Evolutionary conservation across 768 basidiomycete genomes (phyloP).

Genomic region (Boletus tomentosulus): DNA sequence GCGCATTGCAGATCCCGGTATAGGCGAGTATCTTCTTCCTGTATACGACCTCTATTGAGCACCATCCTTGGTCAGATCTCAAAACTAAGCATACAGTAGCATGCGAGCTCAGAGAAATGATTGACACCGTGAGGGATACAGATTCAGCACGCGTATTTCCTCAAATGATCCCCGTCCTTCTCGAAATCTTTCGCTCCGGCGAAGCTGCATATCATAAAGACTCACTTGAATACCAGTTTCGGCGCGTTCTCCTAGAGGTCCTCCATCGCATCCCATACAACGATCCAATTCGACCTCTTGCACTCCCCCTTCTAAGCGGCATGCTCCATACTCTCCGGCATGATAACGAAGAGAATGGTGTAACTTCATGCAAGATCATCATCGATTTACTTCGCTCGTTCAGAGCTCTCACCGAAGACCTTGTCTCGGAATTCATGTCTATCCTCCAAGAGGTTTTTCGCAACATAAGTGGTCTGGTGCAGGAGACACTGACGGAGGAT

Average conservation of each 20-base stretch:
- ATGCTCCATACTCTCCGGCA: conserved; percentile 79
- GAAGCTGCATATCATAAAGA: conserved; percentile 66
- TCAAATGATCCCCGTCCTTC: conserved; percentile 67
- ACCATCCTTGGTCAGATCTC: conserved; percentile 46
- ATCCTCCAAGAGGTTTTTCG: conserved; percentile 75
- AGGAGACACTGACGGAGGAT: conserved; percentile 68
- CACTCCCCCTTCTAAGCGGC: conserved; percentile 64
- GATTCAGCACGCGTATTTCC: conserved; percentile 69
- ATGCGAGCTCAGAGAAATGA: conserved; percentile 73
- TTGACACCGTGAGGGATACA: conserved; percentile 73
- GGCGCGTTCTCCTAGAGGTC: conserved; percentile 83
- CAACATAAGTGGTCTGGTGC: conserved; percentile 69
- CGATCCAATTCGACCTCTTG: conserved; percentile 71
- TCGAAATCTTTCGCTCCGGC: conserved; percentile 67
- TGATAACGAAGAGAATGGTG: conserved; percentile 96
- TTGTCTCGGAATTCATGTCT: conserved; percentile 72
- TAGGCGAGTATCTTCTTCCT: conserved; percentile 42
- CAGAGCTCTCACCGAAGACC: conserved; percentile 66
- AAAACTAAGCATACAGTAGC: conserved; percentile 67
- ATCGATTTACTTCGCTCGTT: conserved; percentile 84
- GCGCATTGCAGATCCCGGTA: conserved; percentile 69
- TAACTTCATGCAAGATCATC: conserved; percentile 84
- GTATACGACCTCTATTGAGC: neutral
- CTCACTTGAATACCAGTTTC: conserved; percentile 72
- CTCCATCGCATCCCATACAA: conserved; percentile 81